Conservation (phyloP, 345 rosid genomes). For the Eucalyptus lansdowneana region DNA sequence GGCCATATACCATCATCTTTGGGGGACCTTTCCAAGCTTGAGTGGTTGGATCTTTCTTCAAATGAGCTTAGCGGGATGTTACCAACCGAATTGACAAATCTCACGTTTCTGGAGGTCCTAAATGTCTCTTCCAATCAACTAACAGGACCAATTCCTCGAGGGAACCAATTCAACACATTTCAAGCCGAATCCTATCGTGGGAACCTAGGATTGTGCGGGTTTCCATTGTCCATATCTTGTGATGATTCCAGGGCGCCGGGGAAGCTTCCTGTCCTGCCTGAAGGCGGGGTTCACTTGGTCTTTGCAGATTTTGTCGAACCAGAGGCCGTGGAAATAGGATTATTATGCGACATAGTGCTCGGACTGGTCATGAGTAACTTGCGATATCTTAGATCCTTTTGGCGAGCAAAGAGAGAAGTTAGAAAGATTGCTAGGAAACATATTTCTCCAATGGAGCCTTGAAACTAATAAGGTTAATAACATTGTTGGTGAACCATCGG, state of each 20-base stretch:
- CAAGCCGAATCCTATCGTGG: not conserved
- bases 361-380: not conserved
- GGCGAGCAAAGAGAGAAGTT: not conserved
- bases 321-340: not conserved
- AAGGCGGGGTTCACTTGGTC: not conserved
- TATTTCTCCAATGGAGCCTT: not conserved
- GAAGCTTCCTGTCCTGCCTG: not conserved
- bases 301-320: not conserved
- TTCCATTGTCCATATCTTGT: not conserved
- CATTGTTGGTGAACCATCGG: no score
- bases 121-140: not conserved
- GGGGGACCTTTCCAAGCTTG: not conserved
- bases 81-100: not conserved
- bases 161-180: not conserved
- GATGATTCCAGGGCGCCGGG: not conserved
- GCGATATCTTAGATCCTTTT: not conserved
- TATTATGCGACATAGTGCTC: not conserved
- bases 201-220: not conserved
- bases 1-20: not conserved
- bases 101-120: not conserved
- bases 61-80: not conserved
- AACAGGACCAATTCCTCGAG: not conserved
- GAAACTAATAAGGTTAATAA: not conserved
- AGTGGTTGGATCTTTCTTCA: not conserved
- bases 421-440: not conserved